Evolutionary conservation across 805 yeast genomes (phyloP).

Genomic region (Candida tammaniensis): DNA sequence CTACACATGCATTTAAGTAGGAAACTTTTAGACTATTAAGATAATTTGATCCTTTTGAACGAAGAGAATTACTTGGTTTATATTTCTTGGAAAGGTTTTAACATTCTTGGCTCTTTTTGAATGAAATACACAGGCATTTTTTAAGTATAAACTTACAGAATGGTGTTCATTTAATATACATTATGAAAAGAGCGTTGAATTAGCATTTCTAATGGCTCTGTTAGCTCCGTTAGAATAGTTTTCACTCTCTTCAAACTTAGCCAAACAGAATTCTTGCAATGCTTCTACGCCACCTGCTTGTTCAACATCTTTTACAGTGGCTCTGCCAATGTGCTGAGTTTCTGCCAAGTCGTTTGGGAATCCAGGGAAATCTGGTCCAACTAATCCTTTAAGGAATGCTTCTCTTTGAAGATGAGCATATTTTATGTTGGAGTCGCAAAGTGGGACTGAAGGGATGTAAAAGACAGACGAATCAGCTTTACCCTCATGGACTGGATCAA

Average conservation of each 20-base stretch:
- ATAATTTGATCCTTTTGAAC: no score
- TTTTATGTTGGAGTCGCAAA: conserved; percentile 16
- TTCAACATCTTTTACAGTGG: conserved; percentile 16
- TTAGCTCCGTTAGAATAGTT: conserved; percentile 12
- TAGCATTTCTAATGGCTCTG: no score
- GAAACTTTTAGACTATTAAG: no score
- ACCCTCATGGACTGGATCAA: conserved; percentile 35
- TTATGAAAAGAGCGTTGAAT: no score
- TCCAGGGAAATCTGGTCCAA: conserved; percentile 26
- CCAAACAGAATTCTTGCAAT: conserved; percentile 17
- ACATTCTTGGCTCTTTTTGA: no score
- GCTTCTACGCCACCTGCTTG: conserved; percentile 13
- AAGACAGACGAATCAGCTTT: conserved; percentile 34
- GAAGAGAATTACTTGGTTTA: no score
- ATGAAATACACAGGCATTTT: no score
- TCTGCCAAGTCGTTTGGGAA: conserved; percentile 20
- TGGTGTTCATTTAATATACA: no score
- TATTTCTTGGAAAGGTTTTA: no score
- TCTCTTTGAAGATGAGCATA: conserved; percentile 6
- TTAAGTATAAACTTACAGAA: no score
- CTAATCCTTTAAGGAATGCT: conserved; percentile 10
- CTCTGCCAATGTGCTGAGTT: conserved; percentile 19
- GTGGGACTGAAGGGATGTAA: conserved; percentile 35
- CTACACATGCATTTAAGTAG: no score
- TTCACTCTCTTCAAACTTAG: conserved; percentile 11